These are phyloP conservation scores for Geotrichum carabidarum DNA, from an alignment of 1,139 yeast species.

Conservation along the genomic window DNA sequence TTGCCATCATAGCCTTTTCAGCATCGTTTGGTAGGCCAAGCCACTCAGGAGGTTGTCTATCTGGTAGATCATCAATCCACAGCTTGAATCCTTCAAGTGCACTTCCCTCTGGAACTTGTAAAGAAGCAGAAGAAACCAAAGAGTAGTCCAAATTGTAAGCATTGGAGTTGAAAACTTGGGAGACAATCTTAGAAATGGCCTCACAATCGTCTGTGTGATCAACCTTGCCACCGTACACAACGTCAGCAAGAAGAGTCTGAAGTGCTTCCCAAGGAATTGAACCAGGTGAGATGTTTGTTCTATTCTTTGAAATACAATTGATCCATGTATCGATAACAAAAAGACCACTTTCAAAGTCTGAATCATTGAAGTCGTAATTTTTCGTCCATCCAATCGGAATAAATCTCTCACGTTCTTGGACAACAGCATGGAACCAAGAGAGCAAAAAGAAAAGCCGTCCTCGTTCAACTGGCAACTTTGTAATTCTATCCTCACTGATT, in stretches of 20 bases:
- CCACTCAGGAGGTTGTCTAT: constrained; percentile 59
- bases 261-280: constrained; percentile 56
- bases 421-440: constrained; percentile 64
- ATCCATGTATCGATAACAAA: constrained; percentile 45
- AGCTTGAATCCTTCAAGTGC: constrained; percentile 36
- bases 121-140: constrained; percentile 33
- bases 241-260: constrained; percentile 46
- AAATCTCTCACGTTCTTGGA: constrained; percentile 56
- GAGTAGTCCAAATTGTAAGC: constrained; percentile 40
- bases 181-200: constrained; percentile 33
- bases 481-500: constrained; percentile 25
- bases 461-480: constrained; percentile 43
- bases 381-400: constrained; percentile 60
- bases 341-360: constrained; percentile 59
- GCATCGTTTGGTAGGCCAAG: constrained; percentile 50
- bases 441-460: constrained; percentile 50
- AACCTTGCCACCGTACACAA: constrained; percentile 73
- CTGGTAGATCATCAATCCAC: constrained; percentile 58
- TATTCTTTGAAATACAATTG: constrained; percentile 29
- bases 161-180: constrained; percentile 34
- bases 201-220: constrained; percentile 46
- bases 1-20: constrained; percentile 35
- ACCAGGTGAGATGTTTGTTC: constrained; percentile 46
- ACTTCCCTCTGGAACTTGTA: constrained; percentile 50
- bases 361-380: constrained; percentile 63